Base-by-base conservation (phyloP, 1,284 basidiomycete species). In the Phellopilus nigrolimitatus region DNA sequence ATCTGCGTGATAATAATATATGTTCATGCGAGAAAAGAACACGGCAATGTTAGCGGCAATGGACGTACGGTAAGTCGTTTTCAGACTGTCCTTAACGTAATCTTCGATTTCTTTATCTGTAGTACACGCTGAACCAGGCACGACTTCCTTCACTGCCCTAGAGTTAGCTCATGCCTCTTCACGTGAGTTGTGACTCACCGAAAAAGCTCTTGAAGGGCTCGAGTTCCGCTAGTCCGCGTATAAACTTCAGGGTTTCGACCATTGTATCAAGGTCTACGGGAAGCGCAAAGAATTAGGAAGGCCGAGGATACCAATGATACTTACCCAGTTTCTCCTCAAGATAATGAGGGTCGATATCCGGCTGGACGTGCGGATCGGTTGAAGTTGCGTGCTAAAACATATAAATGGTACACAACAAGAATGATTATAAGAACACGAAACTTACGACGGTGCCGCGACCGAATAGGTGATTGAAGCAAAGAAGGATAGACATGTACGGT, bases 171-270 rank as follows among this genome's bases (percentile, higher is more conserved):
- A n/a, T n/a, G n/a, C n/a, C n/a, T n/a, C n/a, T n/a, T n/a, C n/a
- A n/a, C n/a, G n/a, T n/a, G 7, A 33, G 15, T 3, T n/a, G 19
- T 21, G 13, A 39, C 37, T 46, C 13, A 51, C 53, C 24, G 9
- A 55, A 27, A 12, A 47, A 17, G 17, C 28, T 44, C 37, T 51
- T 57, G 17, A 46, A 51, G 8, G 55, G 55, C 34, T 57, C 49
- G 10, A 44, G 15, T 9, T 57, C 30, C n/a, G 36, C n/a, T 12
- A 57, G 27, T 4, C 39, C 17, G 13, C 55, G 53, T 12, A 43
- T 30, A 37, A 54, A 57, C 28, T 55, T 57, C 27, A 51, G 17
- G 5, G 46, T 45, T 36, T 54, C 55, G 4, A 42, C 19, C 39
- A 57, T 28, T 4, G 44, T 28, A 27, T 50, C 38, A 15, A 55